Percentiles rank a stretch among this genome's conserved stretches.
Evolutionary conservation across 495 filamentous ascomycete species (phyloP).

Genomic region (Melanomma pulvis-pyrius): DNA sequence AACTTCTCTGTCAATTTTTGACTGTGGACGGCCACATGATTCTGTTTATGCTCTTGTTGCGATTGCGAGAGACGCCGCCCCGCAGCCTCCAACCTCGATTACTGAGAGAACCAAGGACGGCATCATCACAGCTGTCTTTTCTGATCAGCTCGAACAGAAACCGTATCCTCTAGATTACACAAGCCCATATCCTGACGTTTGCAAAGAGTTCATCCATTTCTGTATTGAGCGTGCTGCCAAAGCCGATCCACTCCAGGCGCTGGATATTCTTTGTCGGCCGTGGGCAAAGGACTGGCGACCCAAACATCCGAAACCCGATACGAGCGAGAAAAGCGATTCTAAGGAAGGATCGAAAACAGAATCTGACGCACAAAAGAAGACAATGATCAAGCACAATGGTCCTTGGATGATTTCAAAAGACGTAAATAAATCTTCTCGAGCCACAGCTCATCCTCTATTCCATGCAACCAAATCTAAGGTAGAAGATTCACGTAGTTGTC

Average conservation of each 20-base stretch:
- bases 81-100: not conserved
- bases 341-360: too few species aligned
- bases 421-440: too few species aligned
- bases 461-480: too few species aligned
- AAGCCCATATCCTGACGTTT: constrained; percentile 42
- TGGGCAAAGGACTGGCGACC: constrained; percentile 33
- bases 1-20: constrained; percentile 27
- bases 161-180: constrained; percentile 44
- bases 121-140: too few species aligned
- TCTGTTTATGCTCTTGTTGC: constrained; percentile 32
- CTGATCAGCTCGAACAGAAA: constrained; percentile 14
- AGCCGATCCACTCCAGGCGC: constrained; percentile 26
- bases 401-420: too few species aligned
- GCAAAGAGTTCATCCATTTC: constrained; percentile 40
- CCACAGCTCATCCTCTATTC: too few species aligned
- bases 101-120: too few species aligned
- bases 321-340: not conserved
- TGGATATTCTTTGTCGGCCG: constrained; percentile 39
- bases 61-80: constrained; percentile 32
- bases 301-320: not conserved
- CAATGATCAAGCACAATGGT: too few species aligned
- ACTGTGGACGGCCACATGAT: constrained; percentile 21
- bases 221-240: constrained; percentile 27
- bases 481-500: too few species aligned
- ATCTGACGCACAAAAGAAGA: too few species aligned